These are phyloP conservation scores for Termitomyces bulborhizus DNA, from an alignment of 768 basidiomycete genomes.

Conservation along the genomic window DNA sequence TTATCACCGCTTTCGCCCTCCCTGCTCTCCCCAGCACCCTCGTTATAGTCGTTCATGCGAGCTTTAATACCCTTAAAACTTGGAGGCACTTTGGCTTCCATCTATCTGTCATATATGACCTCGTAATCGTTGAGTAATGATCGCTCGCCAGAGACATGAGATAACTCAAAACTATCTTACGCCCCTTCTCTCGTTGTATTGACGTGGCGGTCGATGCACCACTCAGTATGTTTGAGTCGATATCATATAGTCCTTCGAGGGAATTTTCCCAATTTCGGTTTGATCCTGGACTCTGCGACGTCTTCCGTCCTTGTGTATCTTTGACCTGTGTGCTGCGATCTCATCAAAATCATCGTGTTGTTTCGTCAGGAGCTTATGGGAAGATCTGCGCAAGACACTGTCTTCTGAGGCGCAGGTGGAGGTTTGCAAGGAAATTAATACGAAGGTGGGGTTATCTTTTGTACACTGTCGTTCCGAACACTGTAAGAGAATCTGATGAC, in stretches of 20 bases:
- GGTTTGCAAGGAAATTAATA: constrained; percentile 31
- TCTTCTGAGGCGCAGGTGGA: constrained; percentile 16
- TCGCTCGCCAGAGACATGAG: too few relatives aligned
- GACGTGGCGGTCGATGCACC: too few relatives aligned
- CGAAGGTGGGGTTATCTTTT: constrained; percentile 33
- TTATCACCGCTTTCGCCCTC: too few relatives aligned
- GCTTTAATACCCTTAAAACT: too few relatives aligned
- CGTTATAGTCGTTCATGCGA: too few relatives aligned
- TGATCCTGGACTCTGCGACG: constrained; percentile 28
- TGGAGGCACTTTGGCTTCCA: too few relatives aligned
- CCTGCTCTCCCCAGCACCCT: too few relatives aligned
- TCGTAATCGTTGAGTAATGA: too few relatives aligned
- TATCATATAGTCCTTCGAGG: constrained; percentile 17
- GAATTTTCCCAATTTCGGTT: constrained; percentile 9
- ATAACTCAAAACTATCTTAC: too few relatives aligned
- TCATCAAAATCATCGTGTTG: constrained; percentile 14
- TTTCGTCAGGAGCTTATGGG: constrained; percentile 30
- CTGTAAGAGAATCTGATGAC: constrained; percentile 19
- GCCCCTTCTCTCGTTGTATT: too few relatives aligned
- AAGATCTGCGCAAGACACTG: constrained; percentile 20
- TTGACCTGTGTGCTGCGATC: constrained; percentile 28
- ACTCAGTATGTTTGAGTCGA: neutral
- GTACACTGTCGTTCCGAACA: constrained; percentile 30
- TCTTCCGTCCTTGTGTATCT: constrained; percentile 47
- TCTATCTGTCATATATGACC: too few relatives aligned